Base-by-base conservation (phyloP, 2,329 filamentous ascomycete species). In the Paracamarosporium sp. region DNA sequence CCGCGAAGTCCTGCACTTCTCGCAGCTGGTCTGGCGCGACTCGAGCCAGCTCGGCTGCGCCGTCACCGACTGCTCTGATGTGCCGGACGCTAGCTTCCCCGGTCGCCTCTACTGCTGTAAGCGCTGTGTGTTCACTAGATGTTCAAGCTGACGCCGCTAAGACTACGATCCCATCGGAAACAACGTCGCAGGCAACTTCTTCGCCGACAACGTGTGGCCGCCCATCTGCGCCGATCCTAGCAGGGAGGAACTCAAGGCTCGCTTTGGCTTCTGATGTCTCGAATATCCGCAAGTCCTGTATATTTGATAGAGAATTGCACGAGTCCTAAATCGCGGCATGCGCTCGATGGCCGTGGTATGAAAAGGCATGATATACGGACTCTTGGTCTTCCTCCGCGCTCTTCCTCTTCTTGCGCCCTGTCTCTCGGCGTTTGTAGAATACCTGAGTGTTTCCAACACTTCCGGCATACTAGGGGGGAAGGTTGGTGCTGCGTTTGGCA, bases 1-100 rank as follows among this genome's bases (percentile, higher is more conserved):
- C 13, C 57, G 60, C n/a, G 59, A 66, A 7, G 72, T 69, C 66
- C 73, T 71, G 20, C 74, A 78, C 65, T 78, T 78, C 65, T 71
- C 72, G 6, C 75, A 78, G 66, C 63, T 78, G 62, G 74, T 78
- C 50, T 78, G 75, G 75, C 73, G 73, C 47, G 71, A 73, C 58
- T 68, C 66, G 12, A 62, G 68, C 2, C 69, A 65, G n/a, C 59
- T 78, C 28, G 75, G 75, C 35, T 78, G 75, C 56, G 74, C 75
- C 40, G 38, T 75, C 3, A 65, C 63, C 17, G 60, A 69, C 53
- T 75, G 74, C 63, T 31, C 48, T 11, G 57, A 64, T 41, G 54
- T 57, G 11, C 36, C 44, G 24, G 40, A 54, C 17, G 64, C 63
- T 15, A 30, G 61, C 17, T 71, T 52, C 50, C 68, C 73, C 1